Evolutionary conservation across 306 rosid genomes (phyloP).

Genomic region (Vigna trinervia): DNA sequence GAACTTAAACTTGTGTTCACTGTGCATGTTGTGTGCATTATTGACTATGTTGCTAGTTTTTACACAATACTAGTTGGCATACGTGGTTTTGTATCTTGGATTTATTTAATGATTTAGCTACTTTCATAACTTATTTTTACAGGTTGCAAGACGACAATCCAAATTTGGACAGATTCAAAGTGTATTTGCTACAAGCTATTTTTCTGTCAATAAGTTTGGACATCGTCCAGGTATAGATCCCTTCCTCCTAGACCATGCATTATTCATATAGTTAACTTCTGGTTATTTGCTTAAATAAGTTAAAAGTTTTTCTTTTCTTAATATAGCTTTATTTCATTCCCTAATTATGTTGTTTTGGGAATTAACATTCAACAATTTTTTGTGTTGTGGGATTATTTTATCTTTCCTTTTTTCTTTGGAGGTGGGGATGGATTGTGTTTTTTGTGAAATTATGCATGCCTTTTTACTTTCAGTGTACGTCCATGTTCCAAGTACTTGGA

Average conservation of each 20-base stretch:
- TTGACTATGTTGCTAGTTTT: background rate
- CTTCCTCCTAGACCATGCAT: background rate
- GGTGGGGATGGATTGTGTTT: background rate
- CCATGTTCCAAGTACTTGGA: background rate
- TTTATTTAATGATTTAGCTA: background rate
- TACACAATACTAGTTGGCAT: background rate
- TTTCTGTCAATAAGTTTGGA: slow-evolving; percentile 48
- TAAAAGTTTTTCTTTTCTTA: background rate
- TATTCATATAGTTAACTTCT: background rate
- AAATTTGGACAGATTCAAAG: slow-evolving; percentile 50
- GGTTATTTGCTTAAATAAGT: background rate
- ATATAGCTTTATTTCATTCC: background rate
- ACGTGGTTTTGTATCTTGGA: background rate
- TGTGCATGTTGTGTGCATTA: background rate
- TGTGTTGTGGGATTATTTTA: background rate
- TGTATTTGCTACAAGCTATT: slow-evolving; percentile 48
- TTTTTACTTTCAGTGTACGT: slow-evolving; percentile 5
- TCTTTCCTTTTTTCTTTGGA: background rate
- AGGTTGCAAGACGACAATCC: slow-evolving; percentile 68
- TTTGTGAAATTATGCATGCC: background rate
- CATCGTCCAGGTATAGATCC: slow-evolving; percentile 54
- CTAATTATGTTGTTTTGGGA: slow-evolving; percentile 13
- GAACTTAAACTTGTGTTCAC: background rate
- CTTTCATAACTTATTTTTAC: slow-evolving; percentile 41
- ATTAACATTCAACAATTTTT: background rate